Base-by-base conservation (phyloP, 2,329 filamentous ascomycete species). In the Grosmannia clavigera region DNA sequence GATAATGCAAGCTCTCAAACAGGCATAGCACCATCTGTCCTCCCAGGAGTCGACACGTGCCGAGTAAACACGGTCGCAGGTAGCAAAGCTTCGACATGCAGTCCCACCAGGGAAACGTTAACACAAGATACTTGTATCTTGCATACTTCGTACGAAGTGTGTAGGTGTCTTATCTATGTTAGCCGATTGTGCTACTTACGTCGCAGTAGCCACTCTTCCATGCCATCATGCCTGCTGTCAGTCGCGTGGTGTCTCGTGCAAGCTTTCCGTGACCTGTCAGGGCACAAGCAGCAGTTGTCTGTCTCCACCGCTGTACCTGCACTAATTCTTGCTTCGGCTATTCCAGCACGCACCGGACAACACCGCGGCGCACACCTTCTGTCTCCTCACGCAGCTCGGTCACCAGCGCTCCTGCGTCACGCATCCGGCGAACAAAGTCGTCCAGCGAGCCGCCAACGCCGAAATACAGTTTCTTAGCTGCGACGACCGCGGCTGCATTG, bases 391-490 rank as follows among this genome's bases (percentile, higher is more conserved):
- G 75, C 40, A 86, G 64, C 56, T 76, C 74, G 50, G 75, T 70
- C 43, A 86, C 77, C 3, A 66, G 63, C 12, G 73, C 76, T 2
- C 81, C 82, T 46, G 75, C 75, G 0, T 69, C 72, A 59, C 73
- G 73, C 51, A 82, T 78, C 63, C 73, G 75, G 57, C 76, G 72
- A 55, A 85, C 74, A 66, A 94, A 90, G 64, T 88, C 88, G 69
- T 90, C 86, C 27, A 94, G 79, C 25, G 88, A 91, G 0, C 89
- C 89, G 0, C 89, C 89, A 5, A 94, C 89, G 3, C 89, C 89
- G 72, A 94, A 94, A 71, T 94, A 94, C 12, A 92, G 78, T 64
- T 83, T 81, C 74, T 94, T 94, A 1, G 89, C 89, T 3, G 81
- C 88, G 5, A 92, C 79, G 25, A 90, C 74, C 1, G 86, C 84